phyloP scores from a whole-genome alignment of 805 yeast species.

The Candida rishiriensis region DNA sequence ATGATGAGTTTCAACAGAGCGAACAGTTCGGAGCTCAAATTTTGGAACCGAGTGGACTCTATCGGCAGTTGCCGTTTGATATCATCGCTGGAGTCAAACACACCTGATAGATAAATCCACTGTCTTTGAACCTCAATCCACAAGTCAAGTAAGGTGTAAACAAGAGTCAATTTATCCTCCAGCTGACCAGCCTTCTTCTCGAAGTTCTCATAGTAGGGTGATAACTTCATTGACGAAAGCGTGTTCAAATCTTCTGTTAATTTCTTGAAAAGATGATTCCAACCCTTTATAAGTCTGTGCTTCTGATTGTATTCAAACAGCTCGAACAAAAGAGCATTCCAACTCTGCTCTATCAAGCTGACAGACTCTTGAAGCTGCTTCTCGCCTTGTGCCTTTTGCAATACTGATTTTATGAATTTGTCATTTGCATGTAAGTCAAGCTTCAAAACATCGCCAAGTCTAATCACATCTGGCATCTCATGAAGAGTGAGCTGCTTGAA shows the following conservation, averaged over 20 bases:
- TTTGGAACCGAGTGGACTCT: constrained; percentile 64
- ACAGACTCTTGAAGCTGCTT: constrained; percentile 57
- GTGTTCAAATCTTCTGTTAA: constrained; percentile 58
- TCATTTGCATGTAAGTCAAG: constrained; percentile 47
- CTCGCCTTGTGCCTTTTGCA: constrained; percentile 71
- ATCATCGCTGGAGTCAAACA: constrained; percentile 58
- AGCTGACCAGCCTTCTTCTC: constrained; percentile 52
- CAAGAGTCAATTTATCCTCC: constrained; percentile 49
- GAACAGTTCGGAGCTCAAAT: constrained; percentile 58
- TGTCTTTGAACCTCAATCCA: constrained; percentile 88
- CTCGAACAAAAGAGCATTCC: constrained; percentile 53
- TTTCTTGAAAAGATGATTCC: constrained; percentile 58
- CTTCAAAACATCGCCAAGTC: constrained; percentile 59
- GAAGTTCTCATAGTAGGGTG: constrained; percentile 56
- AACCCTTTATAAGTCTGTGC: constrained; percentile 56
- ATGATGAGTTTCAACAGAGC: constrained; percentile 45
- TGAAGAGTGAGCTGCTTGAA: constrained; percentile 28
- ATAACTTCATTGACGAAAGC: constrained; percentile 64
- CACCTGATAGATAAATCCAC: constrained; percentile 83
- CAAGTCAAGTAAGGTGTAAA: constrained; percentile 50
- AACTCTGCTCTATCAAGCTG: constrained; percentile 42
- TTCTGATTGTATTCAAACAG: constrained; percentile 48
- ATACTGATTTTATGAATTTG: constrained; percentile 38
- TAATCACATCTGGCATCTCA: constrained; percentile 26
- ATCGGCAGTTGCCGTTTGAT: constrained; percentile 60